Evolutionary conservation across 768 basidiomycete species (phyloP), one percentile per base, ranked within the genome.

Genomic region (Lepiota venenata): DNA sequence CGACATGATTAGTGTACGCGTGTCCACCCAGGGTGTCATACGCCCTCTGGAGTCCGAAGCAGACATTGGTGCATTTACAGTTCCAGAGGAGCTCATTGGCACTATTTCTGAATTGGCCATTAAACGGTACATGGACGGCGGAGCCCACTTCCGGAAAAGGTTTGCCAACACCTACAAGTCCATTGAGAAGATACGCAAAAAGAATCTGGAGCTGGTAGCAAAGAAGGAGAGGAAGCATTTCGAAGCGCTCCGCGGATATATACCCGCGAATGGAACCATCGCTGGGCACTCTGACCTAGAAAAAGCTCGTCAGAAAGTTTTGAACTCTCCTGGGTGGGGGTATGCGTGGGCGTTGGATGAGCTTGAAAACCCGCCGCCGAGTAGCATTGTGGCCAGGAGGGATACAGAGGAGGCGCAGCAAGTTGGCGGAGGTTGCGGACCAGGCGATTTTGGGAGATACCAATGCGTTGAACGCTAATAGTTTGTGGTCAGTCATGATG

Each of bases 1-100:
- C 47, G 73, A 77, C 36, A 97, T 98, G 85, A 91, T 98, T 51
- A 83, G 96, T 35, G 96, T 98, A 69, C 81, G 97, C 16, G 84
- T 98, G 22, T 87, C 88, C 1, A 89, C 85, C 1, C 79, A 78
- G 9, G 97, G 97, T 6, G 67, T 85, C n/a, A 74, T 93, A n/a
- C 82, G 94, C 15, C 77, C 88, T 0, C 71, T 99, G 35, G 95
- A 98, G 59, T 72, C 85, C 0, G 82, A 85, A 60, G 63, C 67
- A 12, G 83, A 89, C 46, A 73, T 98, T 0, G 69, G 72, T 12
- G 90, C 85, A 3, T 74, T 95, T 53, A 74, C 74, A 27, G 69
- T 95, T 14, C 81, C 89, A 0, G 63, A 71, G 0, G 83, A 87
- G 38, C 72, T 81, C 42, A 75, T 98, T 25, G 94, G 93, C 4